These are phyloP conservation scores for Fusarium pseudonygamai DNA, from an alignment of 2,329 filamentous ascomycete species.

Conservation along the genomic window DNA sequence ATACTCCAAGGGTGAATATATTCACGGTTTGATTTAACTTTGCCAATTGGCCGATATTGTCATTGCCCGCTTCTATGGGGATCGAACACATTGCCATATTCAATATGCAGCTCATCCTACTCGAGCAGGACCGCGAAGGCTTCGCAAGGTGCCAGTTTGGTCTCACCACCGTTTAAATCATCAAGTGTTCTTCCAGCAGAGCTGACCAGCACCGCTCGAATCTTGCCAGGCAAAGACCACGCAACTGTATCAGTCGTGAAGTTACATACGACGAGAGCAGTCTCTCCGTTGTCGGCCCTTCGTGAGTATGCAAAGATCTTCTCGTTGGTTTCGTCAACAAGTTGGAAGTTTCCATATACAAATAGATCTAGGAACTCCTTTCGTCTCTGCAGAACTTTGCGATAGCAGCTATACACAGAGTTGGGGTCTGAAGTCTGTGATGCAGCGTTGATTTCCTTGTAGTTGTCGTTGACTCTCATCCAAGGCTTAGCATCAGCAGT, in stretches of 20 bases:
- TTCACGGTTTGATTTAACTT: not conserved
- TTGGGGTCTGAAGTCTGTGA: conserved; percentile 57
- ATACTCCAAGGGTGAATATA: not conserved
- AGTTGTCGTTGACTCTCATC: conserved; percentile 76
- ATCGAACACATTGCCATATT: conserved; percentile 37
- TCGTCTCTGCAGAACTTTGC: conserved; percentile 65
- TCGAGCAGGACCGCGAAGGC: conserved; percentile 48
- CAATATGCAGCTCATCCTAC: not conserved
- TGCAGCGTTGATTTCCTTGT: conserved; percentile 69
- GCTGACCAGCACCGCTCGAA: conserved; percentile 49
- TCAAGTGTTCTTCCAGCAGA: conserved; percentile 43
- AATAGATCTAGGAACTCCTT: conserved; percentile 71
- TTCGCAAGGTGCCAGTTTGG: conserved; percentile 51
- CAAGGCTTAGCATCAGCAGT: conserved; percentile 63
- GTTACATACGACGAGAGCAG: conserved; percentile 52
- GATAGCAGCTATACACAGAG: conserved; percentile 71
- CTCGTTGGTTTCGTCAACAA: conserved; percentile 50
- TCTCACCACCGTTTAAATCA: conserved; percentile 40
- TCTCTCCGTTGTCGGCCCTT: conserved; percentile 44
- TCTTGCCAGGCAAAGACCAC: conserved; percentile 45
- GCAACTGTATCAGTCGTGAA: conserved; percentile 47
- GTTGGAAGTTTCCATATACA: conserved; percentile 68
- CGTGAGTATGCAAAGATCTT: conserved; percentile 52
- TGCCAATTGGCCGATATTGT: not conserved
- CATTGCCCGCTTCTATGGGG: conserved; percentile 38